Conservation (phyloP, 2,329 filamentous ascomycete species). For the Talaromyces piceae region DNA sequence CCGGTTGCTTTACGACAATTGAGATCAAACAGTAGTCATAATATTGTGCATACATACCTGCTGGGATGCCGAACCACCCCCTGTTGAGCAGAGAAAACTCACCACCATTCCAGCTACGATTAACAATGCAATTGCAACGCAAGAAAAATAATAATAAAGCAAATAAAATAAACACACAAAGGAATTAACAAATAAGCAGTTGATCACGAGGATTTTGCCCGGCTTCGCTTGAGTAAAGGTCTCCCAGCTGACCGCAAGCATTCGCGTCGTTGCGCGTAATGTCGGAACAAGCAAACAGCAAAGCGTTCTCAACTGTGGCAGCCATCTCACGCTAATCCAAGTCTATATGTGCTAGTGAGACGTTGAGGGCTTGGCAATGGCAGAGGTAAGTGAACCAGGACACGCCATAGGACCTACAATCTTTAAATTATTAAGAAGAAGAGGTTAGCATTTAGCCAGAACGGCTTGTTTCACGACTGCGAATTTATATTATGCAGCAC, state of each 20-base stretch:
- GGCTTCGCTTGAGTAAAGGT: neutral
- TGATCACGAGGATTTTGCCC: neutral
- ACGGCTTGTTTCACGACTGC: neutral
- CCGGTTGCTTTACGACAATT: neutral
- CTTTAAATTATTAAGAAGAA: neutral
- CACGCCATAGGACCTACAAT: neutral
- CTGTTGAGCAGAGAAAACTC: neutral
- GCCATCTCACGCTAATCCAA: neutral
- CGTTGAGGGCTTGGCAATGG: neutral
- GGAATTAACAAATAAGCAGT: no score
- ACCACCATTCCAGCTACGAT: neutral
- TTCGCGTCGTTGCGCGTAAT: neutral
- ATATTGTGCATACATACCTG: neutral
- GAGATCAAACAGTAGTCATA: neutral
- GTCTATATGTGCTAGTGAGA: neutral
- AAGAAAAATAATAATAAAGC: no score
- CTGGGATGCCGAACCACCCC: neutral
- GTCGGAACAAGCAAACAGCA: neutral
- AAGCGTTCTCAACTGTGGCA: neutral
- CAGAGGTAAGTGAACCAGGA: neutral
- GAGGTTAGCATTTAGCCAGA: neutral
- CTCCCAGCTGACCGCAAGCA: neutral
- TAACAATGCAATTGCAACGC: neutral
- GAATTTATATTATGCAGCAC: neutral
- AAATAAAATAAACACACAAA: no score